phyloP scores from a whole-genome alignment of 2,329 filamentous ascomycete genomes.

The Xylogone sp. region DNA sequence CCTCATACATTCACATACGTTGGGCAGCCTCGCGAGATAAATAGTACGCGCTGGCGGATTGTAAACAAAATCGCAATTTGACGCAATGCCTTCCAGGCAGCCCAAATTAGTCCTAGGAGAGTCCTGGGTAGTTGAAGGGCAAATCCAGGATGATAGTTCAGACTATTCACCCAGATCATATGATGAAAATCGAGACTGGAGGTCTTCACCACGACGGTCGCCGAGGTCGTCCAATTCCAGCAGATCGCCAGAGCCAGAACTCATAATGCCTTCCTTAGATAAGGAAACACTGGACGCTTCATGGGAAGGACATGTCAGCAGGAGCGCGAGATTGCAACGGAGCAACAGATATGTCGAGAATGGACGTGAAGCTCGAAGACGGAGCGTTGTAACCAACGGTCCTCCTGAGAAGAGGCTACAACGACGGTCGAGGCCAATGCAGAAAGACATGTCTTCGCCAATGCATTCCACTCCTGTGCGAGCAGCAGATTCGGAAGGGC shows the following conservation, averaged over 20 bases:
- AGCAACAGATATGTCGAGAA: slow-evolving; percentile 11
- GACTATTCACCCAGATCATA: slow-evolving; percentile 17
- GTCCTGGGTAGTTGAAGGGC: slow-evolving; percentile 28
- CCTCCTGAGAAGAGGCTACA: slow-evolving; percentile 19
- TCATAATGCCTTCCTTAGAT: slow-evolving; percentile 29
- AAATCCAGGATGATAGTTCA: slow-evolving; percentile 12
- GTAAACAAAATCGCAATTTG: background rate
- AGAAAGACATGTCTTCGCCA: background rate
- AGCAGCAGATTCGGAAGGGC: background rate
- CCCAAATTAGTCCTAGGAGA: slow-evolving; percentile 20
- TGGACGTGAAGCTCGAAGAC: slow-evolving; percentile 9
- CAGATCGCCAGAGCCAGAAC: slow-evolving; percentile 26
- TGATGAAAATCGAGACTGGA: slow-evolving; percentile 8
- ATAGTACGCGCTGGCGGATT: background rate
- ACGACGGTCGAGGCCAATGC: slow-evolving; percentile 2
- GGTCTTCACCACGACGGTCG: slow-evolving; percentile 14
- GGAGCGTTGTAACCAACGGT: slow-evolving; percentile 4
- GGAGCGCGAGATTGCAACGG: slow-evolving; percentile 11
- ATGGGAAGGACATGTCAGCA: slow-evolving; percentile 17
- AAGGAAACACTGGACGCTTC: slow-evolving; percentile 24
- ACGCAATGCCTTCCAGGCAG: slow-evolving; percentile 16
- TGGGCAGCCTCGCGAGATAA: background rate
- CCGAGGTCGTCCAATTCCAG: slow-evolving; percentile 10
- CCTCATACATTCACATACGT: no score
- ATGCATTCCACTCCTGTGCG: background rate